Percentiles rank a stretch among this genome's conserved stretches.
Conservation (phyloP, 2,329 filamentous ascomycete species). For the Colletotrichum noveboracense region DNA sequence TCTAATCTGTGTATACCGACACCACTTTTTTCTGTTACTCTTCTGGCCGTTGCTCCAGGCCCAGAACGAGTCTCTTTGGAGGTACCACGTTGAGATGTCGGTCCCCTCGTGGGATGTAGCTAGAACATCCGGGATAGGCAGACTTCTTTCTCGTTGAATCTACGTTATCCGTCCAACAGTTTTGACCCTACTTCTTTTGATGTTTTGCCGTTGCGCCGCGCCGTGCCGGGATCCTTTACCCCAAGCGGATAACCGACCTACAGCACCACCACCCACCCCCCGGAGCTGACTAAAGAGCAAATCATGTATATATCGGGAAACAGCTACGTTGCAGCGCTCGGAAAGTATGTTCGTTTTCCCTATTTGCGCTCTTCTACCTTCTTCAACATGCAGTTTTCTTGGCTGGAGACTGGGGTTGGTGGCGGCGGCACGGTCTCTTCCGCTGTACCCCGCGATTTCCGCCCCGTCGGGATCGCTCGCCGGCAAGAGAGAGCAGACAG, state of each 20-base stretch:
- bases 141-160: constrained; percentile 18
- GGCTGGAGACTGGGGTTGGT: background rate
- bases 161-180: constrained; percentile 2
- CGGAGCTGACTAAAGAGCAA: background rate
- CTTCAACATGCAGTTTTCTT: background rate
- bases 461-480: background rate
- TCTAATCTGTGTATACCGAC: constrained; percentile 21
- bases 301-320: background rate
- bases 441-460: constrained; percentile 14
- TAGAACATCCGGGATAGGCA: constrained; percentile 16
- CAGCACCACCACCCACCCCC: background rate
- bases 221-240: background rate
- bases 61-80: constrained; percentile 1
- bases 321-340: background rate
- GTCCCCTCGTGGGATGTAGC: constrained; percentile 5
- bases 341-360: background rate
- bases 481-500: background rate
- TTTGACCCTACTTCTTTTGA: background rate
- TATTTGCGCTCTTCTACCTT: background rate
- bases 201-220: background rate
- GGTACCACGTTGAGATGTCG: background rate
- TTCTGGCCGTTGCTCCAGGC: background rate
- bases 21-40: background rate
- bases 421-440: background rate
- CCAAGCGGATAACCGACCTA: background rate